Evolutionary conservation across 1,139 yeast species (phyloP), one percentile per base, ranked within the genome.

Genomic region (Fermentozyma sake): DNA sequence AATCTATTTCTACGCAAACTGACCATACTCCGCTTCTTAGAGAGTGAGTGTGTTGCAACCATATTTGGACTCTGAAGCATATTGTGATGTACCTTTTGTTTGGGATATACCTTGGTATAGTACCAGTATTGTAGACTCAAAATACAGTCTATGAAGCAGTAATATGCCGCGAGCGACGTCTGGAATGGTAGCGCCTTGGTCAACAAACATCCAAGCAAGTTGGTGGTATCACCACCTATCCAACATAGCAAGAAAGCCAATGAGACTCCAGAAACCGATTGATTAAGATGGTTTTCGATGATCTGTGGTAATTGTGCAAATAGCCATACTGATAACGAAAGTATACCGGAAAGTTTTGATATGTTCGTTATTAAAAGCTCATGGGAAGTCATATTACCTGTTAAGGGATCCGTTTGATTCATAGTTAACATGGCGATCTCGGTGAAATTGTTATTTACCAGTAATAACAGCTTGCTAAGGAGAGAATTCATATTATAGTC

Each of bases 221-320:
- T 49, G 19, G 54, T 45, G 26, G 39, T 37, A 20, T 50, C 55
- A 9, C 55, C 55, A 8, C 42, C 36, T 18, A 48, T 46, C 55
- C 55, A 50, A 35, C 50, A 48, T 13, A 34, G 33, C 24, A 50
- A 32, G 26, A 50, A 51, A 13, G 41, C 24, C 2, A 39, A 32
- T 14, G 53, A 48, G 3, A 51, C 47, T 1, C 56, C 56, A 12
- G 38, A 40, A 9, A 51, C 55, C n/a, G 48, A 42, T 27, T 44
- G 41, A 32, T 50, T 48, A 22, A 42, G 23, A 26, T 50, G 46
- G 38, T 50, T 50, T 19, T 50, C 54, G 14, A 49, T 38, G 21
- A 50, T 46, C 27, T 50, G 55, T n/a, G 55, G 55, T 7, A 50
- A 38, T 36, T 50, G 55, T 8, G 55, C 55, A 40, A 50, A 49